Evolutionary conservation across 2,329 filamentous ascomycete species (phyloP), one percentile per base, ranked within the genome.

Genomic region (Fusarium pseudoanthophilum): DNA sequence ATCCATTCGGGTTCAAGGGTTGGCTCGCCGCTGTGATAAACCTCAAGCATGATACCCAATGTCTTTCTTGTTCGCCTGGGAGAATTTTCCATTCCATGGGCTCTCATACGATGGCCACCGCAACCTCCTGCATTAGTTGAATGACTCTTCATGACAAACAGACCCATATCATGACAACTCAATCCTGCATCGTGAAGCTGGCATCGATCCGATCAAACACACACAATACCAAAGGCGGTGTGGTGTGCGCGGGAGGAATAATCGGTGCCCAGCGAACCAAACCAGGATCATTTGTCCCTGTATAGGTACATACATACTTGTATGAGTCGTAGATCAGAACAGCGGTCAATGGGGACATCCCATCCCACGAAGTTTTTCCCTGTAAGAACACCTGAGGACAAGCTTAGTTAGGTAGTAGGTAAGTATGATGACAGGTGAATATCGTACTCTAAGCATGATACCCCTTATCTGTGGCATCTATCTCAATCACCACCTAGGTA

Each of bases 161-260:
- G 51, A 55, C 58, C 52, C 62, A 63, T 67, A 67, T 71, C 67
- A 63, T 71, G 62, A 71, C 56, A 69, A 53, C 61, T 61, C 68
- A 62, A 66, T 28, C 48, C 43, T 57, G 64, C 46, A 67, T 63
- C 55, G 66, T 60, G 61, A 67, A 67, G 57, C 46, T 68, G 49
- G 62, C 46, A 57, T 67, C 57, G 70, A 73, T 60, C 58, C 43
- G 61, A 68, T 52, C 56, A 63, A 52, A 43, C 43, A 39, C 43
- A 39, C 37, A 56, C 32, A 48, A 49, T 37, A 55, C 37, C 60
- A 51, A 59, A 73, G 71, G 71, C 71, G 71, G 71, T 73, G 71
- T 71, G 71, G 71, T 73, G 71, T 71, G 70, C 63, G 61, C 43
- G 42, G 26, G 65, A 69, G 45, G 37, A 36, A 68, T 32, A 53